Conservation (phyloP, 2,329 filamentous ascomycete species). For the Fusarium sp. region DNA sequence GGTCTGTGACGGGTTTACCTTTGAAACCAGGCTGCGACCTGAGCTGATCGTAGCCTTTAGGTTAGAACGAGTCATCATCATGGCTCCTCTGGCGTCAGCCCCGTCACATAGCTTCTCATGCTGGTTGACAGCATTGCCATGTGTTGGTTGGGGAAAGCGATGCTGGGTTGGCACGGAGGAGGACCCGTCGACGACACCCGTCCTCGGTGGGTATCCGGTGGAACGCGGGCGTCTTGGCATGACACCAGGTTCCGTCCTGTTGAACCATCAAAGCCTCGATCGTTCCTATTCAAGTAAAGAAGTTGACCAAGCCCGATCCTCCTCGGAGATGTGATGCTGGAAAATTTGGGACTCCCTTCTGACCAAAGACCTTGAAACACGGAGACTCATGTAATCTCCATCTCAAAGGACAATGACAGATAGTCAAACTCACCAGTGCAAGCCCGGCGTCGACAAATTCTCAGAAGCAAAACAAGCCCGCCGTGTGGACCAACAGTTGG, state of each 20-base stretch:
- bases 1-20: slow-evolving; percentile 9
- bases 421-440: background rate
- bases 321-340: background rate
- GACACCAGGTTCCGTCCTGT: background rate
- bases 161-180: slow-evolving; percentile 6
- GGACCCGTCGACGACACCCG: slow-evolving; percentile 6
- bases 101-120: slow-evolving; percentile 7
- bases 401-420: background rate
- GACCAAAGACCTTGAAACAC: background rate
- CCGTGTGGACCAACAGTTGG: slow-evolving; percentile 1
- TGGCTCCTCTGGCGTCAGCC: background rate
- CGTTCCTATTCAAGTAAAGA: slow-evolving; percentile 2
- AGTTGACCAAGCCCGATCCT: background rate
- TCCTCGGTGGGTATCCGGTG: background rate
- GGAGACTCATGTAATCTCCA: background rate
- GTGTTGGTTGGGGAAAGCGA: slow-evolving; percentile 19
- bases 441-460: background rate
- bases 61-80: slow-evolving; percentile 21
- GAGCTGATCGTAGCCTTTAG: background rate
- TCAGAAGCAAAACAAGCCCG: slow-evolving; percentile 3
- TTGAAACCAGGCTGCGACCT: background rate
- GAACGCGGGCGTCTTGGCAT: slow-evolving; percentile 8
- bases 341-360: background rate
- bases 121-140: slow-evolving; percentile 6
- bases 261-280: background rate